Base-by-base conservation (phyloP, 164 flowering plant species). In the Umbilicus rupestris region DNA sequence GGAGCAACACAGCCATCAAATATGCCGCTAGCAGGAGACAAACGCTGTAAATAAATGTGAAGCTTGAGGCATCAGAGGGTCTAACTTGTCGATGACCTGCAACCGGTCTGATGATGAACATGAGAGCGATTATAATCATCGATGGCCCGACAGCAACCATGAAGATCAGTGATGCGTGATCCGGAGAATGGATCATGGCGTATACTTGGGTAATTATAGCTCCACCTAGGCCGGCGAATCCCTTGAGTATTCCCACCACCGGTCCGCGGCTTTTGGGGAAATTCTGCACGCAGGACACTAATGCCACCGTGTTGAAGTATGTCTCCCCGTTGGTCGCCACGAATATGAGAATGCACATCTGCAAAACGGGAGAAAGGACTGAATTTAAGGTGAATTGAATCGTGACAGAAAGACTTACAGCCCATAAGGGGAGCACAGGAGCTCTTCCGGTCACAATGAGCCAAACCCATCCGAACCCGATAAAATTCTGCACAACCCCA, bases 251-350 rank as follows among this genome's bases (percentile, higher is more conserved):
- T 44, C 98, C 97, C 66, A 94, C 97, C 60, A 94, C 83, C 14
- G 95, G 97, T 50, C 98, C 98, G 12, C 98, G 79, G 71, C 81
- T 87, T 73, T 86, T 89, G 8, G 98, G 98, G 74, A 94, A 94
- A 77, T 94, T 94, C 75, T 94, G 96, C 70, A 94, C 95, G 31
- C 97, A 85, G 16, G 98, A 89, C 39, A 94, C 98, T 29, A 94
- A 71, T 26, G 97, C 82, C 66, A 76, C 92, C 15, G 98, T 90
- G 33, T 94, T 94, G 85, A 85, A 89, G 84, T 86, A 91, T 70
- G 97, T 91, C 73, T 94, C 97, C 0, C 97, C 97, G 78, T 94
- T 91, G 69, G 94, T 91, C 62, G 95, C 98, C 24, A 91, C 71
- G 63, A 89, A 94, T 76, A 94, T 87, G 41, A 86, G 87, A 69